Evolutionary conservation across 352 stramenopile species (phyloP), one percentile per base, ranked within the genome.

Genomic region (Thraustotheca clavata): DNA sequence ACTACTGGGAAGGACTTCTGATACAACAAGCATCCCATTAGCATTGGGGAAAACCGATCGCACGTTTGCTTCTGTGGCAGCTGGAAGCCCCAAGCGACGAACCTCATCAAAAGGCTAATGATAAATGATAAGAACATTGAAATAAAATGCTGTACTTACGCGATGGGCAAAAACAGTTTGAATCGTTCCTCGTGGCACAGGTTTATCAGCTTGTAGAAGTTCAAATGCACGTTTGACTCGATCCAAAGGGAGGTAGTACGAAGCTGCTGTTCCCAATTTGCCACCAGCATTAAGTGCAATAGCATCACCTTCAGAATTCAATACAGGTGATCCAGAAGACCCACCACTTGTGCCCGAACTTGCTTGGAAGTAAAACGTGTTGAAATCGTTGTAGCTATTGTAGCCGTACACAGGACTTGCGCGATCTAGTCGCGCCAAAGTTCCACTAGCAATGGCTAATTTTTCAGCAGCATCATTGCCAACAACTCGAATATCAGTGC

Each of bases 381-480:
- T 96, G 54, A 96, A 95, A 67, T 97, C 91, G 67, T 94, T 94
- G 83, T 97, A 97, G 60, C 76, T 93, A 67, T 94, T 93, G 55
- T 70, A 87, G 6, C 85, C 86, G 49, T 97, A 97, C 43, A 87
- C 78, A 0, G 91, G 91, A 4, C 87, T 85, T 18, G 96, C 87
- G 5, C 91, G 89, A 70, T 97, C 91, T 20, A 97, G 73, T 27
- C 91, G 80, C 20, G 91, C 89, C 16, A 97, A 71, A n/a, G 89
- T 96, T 24, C 89, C 91, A 41, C 84, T 89, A 20, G 94, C 87
- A 68, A 97, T 97, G 5, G 80, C 84, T 20, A 97, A 71, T 39
- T 97, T 97, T 70, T 97, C 91, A 8, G 89, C 91, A 3, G 86
- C 86, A 60, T 97, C 91, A 47, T 97, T 97, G 16, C 91, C 89